Evolutionary conservation across 192 early-diverging fungal genomes (phyloP).

Genomic region (Coemansia sp.): DNA sequence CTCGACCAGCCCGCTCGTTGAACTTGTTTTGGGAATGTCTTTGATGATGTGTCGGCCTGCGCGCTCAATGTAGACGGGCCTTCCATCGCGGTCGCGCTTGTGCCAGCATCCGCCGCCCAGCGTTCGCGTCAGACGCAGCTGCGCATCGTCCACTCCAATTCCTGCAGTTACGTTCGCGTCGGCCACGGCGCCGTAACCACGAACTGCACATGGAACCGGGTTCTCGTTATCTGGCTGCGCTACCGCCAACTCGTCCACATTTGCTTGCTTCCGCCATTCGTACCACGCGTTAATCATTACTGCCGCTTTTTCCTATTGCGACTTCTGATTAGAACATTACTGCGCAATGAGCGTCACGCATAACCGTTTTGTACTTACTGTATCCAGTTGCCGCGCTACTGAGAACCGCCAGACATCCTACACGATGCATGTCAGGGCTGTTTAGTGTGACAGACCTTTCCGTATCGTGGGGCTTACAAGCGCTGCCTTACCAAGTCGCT

Average conservation of each 20-base stretch:
- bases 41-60: constrained; percentile 69
- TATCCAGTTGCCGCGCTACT: constrained; percentile 62
- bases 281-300: constrained; percentile 61
- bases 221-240: constrained; percentile 58
- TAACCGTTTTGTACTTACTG: constrained; percentile 53
- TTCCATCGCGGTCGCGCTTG: constrained; percentile 86
- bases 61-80: constrained; percentile 90
- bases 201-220: constrained; percentile 65
- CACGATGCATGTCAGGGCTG: not conserved
- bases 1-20: constrained; percentile 62
- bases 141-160: constrained; percentile 62
- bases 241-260: constrained; percentile 61
- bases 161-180: constrained; percentile 65
- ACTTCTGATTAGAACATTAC: not conserved
- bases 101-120: constrained; percentile 78
- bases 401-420: constrained; percentile 63
- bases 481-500: constrained; percentile 31
- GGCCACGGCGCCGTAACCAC: constrained; percentile 63
- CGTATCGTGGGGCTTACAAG: not conserved
- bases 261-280: constrained; percentile 62
- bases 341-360: not conserved
- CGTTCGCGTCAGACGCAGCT: constrained; percentile 61
- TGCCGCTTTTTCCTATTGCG: constrained; percentile 58
- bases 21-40: constrained; percentile 60
- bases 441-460: not conserved